These are phyloP conservation scores for Tricholoma saponaceum DNA, from an alignment of 768 basidiomycete species.

Conservation along the genomic window DNA sequence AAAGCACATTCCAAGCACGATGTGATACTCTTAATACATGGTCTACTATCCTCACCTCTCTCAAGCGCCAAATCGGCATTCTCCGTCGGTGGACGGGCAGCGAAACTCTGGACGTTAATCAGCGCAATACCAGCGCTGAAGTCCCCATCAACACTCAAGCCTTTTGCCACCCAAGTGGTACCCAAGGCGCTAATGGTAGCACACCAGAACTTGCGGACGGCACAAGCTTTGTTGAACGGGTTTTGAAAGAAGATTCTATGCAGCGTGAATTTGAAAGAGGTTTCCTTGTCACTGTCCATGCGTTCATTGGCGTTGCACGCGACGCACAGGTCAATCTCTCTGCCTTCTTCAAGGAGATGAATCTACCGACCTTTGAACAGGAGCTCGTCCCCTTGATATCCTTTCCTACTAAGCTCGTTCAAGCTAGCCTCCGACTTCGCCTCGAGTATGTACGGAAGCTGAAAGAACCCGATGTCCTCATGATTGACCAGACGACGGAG, in stretches of 20 bases:
- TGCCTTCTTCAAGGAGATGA: conserved; percentile 76
- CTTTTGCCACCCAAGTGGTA: conserved; percentile 17
- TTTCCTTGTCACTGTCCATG: conserved; percentile 81
- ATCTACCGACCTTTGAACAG: conserved; percentile 85
- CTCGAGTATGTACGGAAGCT: conserved; percentile 86
- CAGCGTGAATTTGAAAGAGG: conserved; percentile 92
- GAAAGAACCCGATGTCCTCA: conserved; percentile 82
- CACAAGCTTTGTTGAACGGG: conserved; percentile 87
- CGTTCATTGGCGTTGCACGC: conserved; percentile 81
- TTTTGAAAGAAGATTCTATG: conserved; percentile 95
- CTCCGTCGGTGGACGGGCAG: conserved; percentile 93
- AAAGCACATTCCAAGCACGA: conserved; percentile 68
- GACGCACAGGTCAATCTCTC: conserved; percentile 82
- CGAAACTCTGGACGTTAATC: conserved; percentile 84
- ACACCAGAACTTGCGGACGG: conserved; percentile 54
- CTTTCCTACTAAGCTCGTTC: conserved; percentile 94
- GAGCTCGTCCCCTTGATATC: conserved; percentile 89
- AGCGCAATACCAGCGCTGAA: conserved; percentile 69
- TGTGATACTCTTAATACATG: conserved; percentile 90
- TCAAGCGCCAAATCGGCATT: conserved; percentile 76
- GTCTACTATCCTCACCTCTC: conserved; percentile 82
- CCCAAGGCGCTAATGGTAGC: conserved; percentile 21
- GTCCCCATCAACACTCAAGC: conserved; percentile 34
- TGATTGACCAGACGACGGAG: conserved; percentile 92
- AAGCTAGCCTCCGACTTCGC: conserved; percentile 86